Conservation (phyloP, 768 basidiomycete species). For the Serendipita indica region DNA sequence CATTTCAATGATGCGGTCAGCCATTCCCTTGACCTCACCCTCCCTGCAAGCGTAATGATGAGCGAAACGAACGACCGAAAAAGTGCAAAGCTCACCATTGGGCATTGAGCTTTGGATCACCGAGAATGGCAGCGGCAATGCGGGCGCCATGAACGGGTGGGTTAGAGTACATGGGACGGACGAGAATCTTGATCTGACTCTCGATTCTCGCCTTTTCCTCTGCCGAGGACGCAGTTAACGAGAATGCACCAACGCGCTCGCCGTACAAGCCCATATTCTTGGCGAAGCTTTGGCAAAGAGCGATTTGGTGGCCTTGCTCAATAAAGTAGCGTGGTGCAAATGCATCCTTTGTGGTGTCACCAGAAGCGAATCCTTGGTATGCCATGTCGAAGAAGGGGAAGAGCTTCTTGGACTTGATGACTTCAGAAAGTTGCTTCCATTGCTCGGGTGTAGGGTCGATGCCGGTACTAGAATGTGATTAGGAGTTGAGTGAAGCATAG, state of each 20-base stretch:
- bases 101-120: conserved; percentile 52
- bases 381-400: conserved; percentile 99
- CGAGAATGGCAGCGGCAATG: conserved; percentile 73
- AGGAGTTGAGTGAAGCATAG: not conserved
- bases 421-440: conserved; percentile 80
- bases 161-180: conserved; percentile 96
- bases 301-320: conserved; percentile 73
- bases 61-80: conserved; percentile 9
- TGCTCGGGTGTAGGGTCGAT: conserved; percentile 88
- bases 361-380: conserved; percentile 97
- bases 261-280: conserved; percentile 99
- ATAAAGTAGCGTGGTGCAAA: conserved; percentile 94
- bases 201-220: conserved; percentile 78
- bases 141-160: conserved; percentile 84
- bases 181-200: conserved; percentile 88
- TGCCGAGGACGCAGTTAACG: conserved; percentile 50
- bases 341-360: conserved; percentile 69
- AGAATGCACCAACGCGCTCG: conserved; percentile 96
- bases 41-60: conserved; percentile 31
- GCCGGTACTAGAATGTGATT: conserved; percentile 37
- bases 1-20: conserved; percentile 87
- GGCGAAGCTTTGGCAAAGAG: conserved; percentile 89
- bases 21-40: conserved; percentile 87
- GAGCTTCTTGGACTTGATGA: conserved; percentile 70
- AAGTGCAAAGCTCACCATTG: conserved; percentile 38